Base-by-base conservation (phyloP, 441 rosid genomes). In the Eruca vesicaria region DNA sequence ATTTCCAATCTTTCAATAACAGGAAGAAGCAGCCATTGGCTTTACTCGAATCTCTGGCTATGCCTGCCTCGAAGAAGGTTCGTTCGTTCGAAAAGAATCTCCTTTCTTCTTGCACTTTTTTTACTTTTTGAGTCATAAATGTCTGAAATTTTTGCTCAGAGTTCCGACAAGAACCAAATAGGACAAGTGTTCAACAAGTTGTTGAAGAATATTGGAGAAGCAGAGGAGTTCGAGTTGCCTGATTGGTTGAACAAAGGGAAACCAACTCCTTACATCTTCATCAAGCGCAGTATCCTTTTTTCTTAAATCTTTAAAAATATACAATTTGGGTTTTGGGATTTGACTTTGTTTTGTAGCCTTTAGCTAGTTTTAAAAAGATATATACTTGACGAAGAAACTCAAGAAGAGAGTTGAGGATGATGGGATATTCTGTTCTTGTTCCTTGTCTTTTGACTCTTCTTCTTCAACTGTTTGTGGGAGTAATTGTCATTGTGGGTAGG, bases 401-500 rank as follows among this genome's bases (percentile, higher is more conserved):
- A 96, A 87, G 73, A 88, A 78, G 78, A 90, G 90, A 57, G 81
- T 86, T 65, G 92, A 93, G 23, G 97, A 93, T 81, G 97, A 96
- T 82, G 99, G 99, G 66, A 96, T 96, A 72, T 96, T 96, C 84
- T 96, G 99, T 82, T 88, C 99, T 70, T 96, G 99, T 78, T 61
- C 88, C 80, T 56, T 41, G 41, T 75, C 71, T 12, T 60, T 71
- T 69, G 60, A 36, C 14, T 71, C 76, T 70, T 55, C 75, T 63
- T 53, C 60, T 20, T 74, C 58, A 23, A 75, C 71, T 45, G 87
- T 88, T 1, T 92, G 99, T 64, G 94, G 82, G 18, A 87, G 88
- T 85, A 96, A 94, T 81, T 92, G 99, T 85, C 98, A 92, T 77
- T 96, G 99, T 52, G 98, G 99, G 99, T 96, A 93, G 43, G 73